These are phyloP conservation scores for Arctium lappa DNA, from an alignment of 129 eudicot genomes.

Conservation along the genomic window DNA sequence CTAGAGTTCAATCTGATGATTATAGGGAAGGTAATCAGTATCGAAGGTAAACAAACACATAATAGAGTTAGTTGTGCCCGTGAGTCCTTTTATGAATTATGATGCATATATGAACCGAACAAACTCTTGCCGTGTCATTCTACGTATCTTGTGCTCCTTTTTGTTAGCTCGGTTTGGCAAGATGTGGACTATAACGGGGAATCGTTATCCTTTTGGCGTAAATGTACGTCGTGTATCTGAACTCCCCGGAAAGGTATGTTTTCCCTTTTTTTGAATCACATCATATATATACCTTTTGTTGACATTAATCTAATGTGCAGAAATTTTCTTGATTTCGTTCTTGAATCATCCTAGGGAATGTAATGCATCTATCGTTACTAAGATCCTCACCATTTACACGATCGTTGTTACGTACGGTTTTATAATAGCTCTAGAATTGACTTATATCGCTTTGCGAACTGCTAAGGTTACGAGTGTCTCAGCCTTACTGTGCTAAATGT, in stretches of 20 bases:
- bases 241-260: background rate
- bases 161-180: constrained; percentile 24
- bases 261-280: background rate
- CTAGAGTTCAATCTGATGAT: constrained; percentile 33
- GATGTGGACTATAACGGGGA: background rate
- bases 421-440: background rate
- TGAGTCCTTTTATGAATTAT: background rate
- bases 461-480: too few species aligned
- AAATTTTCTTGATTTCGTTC: background rate
- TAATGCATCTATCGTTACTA: too few species aligned
- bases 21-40: constrained; percentile 25
- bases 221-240: background rate
- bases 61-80: constrained; percentile 26
- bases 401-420: background rate
- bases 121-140: background rate
- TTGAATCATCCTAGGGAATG: background rate
- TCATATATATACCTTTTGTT: constrained; percentile 15
- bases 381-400: too few species aligned
- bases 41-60: constrained; percentile 21
- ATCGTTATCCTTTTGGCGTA: background rate
- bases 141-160: constrained; percentile 5
- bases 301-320: background rate
- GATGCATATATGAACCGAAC: constrained; percentile 7
- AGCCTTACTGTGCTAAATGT: too few species aligned
- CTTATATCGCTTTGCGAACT: background rate